Conservation (phyloP, 2,329 filamentous ascomycete species). For the Teratosphaeria zuluensis region DNA sequence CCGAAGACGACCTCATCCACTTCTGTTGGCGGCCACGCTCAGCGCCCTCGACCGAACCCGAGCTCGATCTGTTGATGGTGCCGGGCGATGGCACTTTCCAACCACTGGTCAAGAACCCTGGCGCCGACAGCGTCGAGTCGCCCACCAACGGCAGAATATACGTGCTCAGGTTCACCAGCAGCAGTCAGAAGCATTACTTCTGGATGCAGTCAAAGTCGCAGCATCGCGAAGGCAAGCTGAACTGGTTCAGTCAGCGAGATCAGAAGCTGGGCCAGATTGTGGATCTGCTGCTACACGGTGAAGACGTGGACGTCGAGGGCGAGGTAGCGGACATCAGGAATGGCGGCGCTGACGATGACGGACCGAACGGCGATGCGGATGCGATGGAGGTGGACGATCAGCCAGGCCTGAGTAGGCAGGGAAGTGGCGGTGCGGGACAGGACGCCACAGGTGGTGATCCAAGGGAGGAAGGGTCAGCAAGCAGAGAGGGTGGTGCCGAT, state of each 20-base stretch:
- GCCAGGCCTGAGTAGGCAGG: slow-evolving; percentile 50
- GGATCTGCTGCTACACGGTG: slow-evolving; percentile 73
- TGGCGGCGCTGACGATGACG: slow-evolving; percentile 44
- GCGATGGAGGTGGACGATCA: slow-evolving; percentile 65
- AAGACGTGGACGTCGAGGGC: slow-evolving; percentile 68
- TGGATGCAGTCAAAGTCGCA: slow-evolving; percentile 93
- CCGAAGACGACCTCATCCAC: slow-evolving; percentile 88
- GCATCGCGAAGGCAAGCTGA: slow-evolving; percentile 56
- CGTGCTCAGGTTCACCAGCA: slow-evolving; percentile 86
- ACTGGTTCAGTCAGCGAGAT: slow-evolving; percentile 77
- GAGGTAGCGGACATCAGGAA: slow-evolving; percentile 50
- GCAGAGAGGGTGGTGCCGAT: slow-evolving; percentile 88
- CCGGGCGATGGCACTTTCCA: slow-evolving; percentile 79
- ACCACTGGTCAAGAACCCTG: slow-evolving; percentile 38
- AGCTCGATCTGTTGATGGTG: slow-evolving; percentile 88
- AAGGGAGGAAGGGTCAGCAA: slow-evolving; percentile 76
- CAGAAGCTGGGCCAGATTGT: slow-evolving; percentile 82
- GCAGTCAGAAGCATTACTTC: slow-evolving; percentile 83
- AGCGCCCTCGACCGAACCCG: slow-evolving; percentile 59
- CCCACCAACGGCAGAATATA: slow-evolving; percentile 79
- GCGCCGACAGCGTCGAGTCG: slow-evolving; percentile 50
- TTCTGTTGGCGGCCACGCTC: slow-evolving; percentile 92
- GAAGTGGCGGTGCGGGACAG: slow-evolving; percentile 71
- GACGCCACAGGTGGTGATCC: slow-evolving; percentile 86
- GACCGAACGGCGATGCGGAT: slow-evolving; percentile 34